Evolutionary conservation across 177 flowering plant species (phyloP), one percentile per base, ranked within the genome.

Genomic region (Vitis hybrid): DNA sequence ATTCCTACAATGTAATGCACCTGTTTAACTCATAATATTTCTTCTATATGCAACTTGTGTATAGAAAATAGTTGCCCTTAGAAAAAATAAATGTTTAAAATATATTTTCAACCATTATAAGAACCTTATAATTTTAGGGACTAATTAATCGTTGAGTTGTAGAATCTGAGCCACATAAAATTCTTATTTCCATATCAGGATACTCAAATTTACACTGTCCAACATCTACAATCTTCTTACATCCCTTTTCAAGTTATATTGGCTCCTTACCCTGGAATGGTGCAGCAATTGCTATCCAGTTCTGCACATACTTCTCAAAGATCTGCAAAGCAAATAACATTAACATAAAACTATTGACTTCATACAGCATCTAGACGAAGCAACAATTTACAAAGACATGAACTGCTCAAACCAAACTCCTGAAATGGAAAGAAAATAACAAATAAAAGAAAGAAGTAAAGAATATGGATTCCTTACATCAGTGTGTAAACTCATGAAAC

Each of bases 241-340:
- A 34, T 34, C 40, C 10, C 10, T 21, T 1, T 45, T 7, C 12
- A 50, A 55, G 18, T 32, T 17, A 23, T 3, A 58, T 19, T 9
- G 17, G 51, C 26, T 58, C 72, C 86, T 75, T 80, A 90, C 98
- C 98, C 45, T 68, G 91, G 66, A 96, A 96, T 76, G 99, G 99
- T 55, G 98, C 95, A 74, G 99, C 94, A 79, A 96, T 90, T 13
- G 98, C 97, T 71, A 96, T 88, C 99, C 99, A 96, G 65, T 81
- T 96, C 84, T 93, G 85, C 69, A 96, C 98, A 79, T 92, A 96
- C 73, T 92, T 93, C 84, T 89, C 99, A 86, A 93, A 96, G 60
- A 89, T 78, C 99, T 94, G 76, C 56, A 72, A 60, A 74, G 62
- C 30, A 70, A 52, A 15, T n/a, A 26, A 45, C 8, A 72, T 9